A percentile compares a stretch with the other conserved stretches of the same genome.
These are phyloP conservation scores for Coprinopsis marcescibilis DNA, from an alignment of 768 basidiomycete species.

Conservation along the genomic window DNA sequence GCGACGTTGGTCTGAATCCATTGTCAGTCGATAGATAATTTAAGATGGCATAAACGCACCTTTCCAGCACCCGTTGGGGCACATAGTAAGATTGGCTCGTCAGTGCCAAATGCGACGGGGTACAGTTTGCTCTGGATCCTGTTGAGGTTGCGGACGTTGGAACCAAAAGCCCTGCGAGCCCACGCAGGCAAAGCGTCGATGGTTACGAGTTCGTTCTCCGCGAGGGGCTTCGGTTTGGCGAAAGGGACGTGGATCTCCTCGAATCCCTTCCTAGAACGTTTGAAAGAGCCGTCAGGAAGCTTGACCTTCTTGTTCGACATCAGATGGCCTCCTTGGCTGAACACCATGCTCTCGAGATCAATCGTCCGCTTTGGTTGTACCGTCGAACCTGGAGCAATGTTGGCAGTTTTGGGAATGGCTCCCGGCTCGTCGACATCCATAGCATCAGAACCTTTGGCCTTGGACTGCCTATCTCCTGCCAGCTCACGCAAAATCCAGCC, in stretches of 20 bases:
- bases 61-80: slow-evolving; percentile 99
- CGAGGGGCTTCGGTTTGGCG: slow-evolving; percentile 68
- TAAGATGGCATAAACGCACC: slow-evolving; percentile 42
- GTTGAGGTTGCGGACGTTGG: slow-evolving; percentile 71
- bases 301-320: slow-evolving; percentile 99
- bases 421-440: slow-evolving; percentile 73
- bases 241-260: slow-evolving; percentile 98
- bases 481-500: slow-evolving; percentile 94
- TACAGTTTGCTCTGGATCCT: slow-evolving; percentile 90
- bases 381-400: slow-evolving; percentile 80
- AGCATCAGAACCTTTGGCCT: slow-evolving; percentile 42
- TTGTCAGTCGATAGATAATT: slow-evolving; percentile 14
- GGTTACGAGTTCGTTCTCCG: slow-evolving; percentile 64
- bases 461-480: slow-evolving; percentile 70
- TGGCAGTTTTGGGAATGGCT: slow-evolving; percentile 74
- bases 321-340: slow-evolving; percentile 90
- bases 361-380: slow-evolving; percentile 81
- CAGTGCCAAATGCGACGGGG: slow-evolving; percentile 89
- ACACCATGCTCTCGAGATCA: slow-evolving; percentile 93
- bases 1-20: slow-evolving; percentile 87
- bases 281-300: slow-evolving; percentile 96
- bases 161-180: slow-evolving; percentile 75
- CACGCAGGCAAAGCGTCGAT: slow-evolving; percentile 74
- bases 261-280: slow-evolving; percentile 92
- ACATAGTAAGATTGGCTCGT: slow-evolving; percentile 92